Percentiles rank a stretch among this genome's conserved stretches.
These are phyloP conservation scores for Boletus coccyginus DNA, from an alignment of 768 basidiomycete species.

Conservation along the genomic window DNA sequence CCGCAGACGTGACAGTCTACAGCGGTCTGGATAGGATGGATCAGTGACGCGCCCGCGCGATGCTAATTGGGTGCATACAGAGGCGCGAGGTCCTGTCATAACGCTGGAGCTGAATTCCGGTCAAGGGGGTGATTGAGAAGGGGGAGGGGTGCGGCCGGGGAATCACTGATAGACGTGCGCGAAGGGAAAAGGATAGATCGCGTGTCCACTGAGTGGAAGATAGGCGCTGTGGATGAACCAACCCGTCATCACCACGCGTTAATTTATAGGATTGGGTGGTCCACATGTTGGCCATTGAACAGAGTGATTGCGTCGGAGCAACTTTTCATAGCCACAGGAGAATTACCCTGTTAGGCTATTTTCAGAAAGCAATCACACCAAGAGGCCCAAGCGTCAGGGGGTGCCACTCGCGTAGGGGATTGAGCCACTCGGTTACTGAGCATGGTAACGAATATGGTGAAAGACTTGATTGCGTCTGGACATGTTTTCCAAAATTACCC, in stretches of 20 bases:
- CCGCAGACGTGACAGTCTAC: conserved; percentile 16
- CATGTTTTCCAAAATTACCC: conserved; percentile 10
- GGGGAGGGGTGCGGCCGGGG: neutral
- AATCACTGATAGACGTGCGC: neutral
- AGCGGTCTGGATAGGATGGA: neutral
- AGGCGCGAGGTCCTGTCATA: neutral
- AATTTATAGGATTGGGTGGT: conserved; percentile 19
- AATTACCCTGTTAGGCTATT: conserved; percentile 19
- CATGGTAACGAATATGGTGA: conserved; percentile 4
- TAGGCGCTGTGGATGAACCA: neutral
- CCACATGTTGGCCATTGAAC: conserved; percentile 13
- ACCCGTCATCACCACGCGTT: conserved; percentile 1
- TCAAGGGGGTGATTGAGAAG: neutral
- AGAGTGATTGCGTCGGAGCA: neutral
- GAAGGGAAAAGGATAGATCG: neutral
- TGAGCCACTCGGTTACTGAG: conserved; percentile 25
- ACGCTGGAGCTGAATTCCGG: no score
- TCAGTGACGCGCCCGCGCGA: neutral
- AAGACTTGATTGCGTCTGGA: conserved; percentile 20
- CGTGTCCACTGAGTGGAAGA: neutral
- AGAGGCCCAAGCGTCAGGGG: conserved; percentile 12
- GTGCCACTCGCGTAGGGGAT: conserved; percentile 14
- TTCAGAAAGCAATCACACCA: conserved; percentile 18
- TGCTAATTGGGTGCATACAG: conserved; percentile 6
- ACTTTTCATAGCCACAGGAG: conserved; percentile 7